Evolutionary conservation across 331 rosid species (phyloP).

Genomic region (Malus hybrid): DNA sequence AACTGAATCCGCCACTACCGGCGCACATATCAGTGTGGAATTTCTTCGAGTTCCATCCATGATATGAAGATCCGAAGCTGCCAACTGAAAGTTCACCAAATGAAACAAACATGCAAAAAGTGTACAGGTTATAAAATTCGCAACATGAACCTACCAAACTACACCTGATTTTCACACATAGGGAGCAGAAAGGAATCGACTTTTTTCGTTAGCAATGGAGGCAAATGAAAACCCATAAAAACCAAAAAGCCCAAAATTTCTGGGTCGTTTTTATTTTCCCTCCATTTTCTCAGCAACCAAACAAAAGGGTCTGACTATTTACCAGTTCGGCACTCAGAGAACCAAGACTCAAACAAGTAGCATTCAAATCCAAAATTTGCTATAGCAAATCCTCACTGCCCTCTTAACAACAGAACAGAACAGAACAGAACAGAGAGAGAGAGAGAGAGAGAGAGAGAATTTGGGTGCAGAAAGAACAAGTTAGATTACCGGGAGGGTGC

Average conservation of each 20-base stretch:
- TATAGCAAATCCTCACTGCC: not conserved
- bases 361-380: not conserved
- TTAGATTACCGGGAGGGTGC: conserved; percentile 20
- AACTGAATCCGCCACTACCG: conserved; percentile 40
- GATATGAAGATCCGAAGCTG: conserved; percentile 15
- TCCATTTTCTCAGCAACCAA: conserved; percentile 1
- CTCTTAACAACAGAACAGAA: not conserved
- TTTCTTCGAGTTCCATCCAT: conserved; percentile 25
- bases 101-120: not conserved
- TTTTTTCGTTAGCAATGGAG: not conserved
- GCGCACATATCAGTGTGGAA: conserved; percentile 47
- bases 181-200: not conserved
- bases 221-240: not conserved
- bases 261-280: not conserved
- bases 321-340: not conserved
- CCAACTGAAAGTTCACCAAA: conserved; percentile 19
- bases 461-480: not conserved
- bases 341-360: not conserved
- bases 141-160: too few relatives aligned
- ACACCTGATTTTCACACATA: too few relatives aligned
- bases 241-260: not conserved
- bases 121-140: too few relatives aligned
- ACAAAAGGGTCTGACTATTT: not conserved
- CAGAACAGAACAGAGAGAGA: not conserved
- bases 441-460: not conserved